Conservation (phyloP, 2,329 filamentous ascomycete genomes). For the Fusarium liriodendri region DNA sequence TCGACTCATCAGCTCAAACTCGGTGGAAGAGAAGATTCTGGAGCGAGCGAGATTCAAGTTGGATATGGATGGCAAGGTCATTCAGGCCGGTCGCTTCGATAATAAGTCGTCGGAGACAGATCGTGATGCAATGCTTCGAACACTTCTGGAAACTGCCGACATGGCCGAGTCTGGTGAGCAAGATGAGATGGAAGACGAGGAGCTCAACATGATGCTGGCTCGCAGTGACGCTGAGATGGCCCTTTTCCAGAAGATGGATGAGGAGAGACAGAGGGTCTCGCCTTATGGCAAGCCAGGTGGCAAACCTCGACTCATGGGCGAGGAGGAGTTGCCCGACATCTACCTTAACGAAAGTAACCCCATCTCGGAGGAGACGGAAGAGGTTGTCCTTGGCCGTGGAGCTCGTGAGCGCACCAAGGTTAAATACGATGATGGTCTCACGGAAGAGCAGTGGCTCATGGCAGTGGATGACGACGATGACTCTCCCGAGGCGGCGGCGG, state of each 20-base stretch:
- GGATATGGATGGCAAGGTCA: conserved; percentile 99
- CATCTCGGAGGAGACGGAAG: conserved; percentile 81
- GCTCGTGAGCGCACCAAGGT: conserved; percentile 95
- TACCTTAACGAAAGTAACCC: conserved; percentile 90
- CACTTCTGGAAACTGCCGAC: conserved; percentile 87
- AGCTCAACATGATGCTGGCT: conserved; percentile 93
- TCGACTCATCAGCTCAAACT: conserved; percentile 94
- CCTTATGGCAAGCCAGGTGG: conserved; percentile 77
- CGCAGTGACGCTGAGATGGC: conserved; percentile 83
- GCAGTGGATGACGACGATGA: conserved; percentile 98
- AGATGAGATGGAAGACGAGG: conserved; percentile 98
- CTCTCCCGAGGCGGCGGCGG: conserved; percentile 90
- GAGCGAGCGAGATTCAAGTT: conserved; percentile 98
- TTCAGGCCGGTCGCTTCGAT: conserved; percentile 98
- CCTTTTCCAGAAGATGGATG: conserved; percentile 86
- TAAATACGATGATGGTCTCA: conserved; percentile 95
- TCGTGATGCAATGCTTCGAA: conserved; percentile 94
- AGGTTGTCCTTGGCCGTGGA: conserved; percentile 82
- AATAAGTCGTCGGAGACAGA: conserved; percentile 99
- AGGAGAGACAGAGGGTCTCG: conserved; percentile 73
- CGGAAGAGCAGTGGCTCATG: conserved; percentile 98
- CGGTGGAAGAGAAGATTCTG: conserved; percentile 97
- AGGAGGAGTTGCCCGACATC: conserved; percentile 91
- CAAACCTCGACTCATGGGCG: conserved; percentile 85
- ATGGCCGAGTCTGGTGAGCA: conserved; percentile 77